These are phyloP conservation scores for Magnusiomyces tetraspermus DNA, from an alignment of 1,139 yeast species.

Conservation along the genomic window DNA sequence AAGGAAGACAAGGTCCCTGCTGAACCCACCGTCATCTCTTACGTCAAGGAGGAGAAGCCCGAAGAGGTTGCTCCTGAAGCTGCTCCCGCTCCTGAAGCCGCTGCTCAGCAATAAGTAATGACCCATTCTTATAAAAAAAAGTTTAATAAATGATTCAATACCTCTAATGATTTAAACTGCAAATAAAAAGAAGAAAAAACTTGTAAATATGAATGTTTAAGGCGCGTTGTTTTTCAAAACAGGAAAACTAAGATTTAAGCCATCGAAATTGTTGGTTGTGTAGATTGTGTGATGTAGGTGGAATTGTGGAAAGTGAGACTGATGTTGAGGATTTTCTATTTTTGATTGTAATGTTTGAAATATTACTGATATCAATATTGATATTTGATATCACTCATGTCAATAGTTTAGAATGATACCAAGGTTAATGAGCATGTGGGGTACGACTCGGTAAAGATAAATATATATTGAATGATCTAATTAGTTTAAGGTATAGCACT, in stretches of 20 bases:
- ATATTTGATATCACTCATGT: no score
- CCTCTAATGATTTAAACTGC: not conserved
- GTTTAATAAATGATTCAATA: slow-evolving; percentile 2
- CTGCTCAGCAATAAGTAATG: slow-evolving; percentile 11
- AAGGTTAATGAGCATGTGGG: no score
- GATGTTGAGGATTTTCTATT: no score
- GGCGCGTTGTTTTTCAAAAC: no score
- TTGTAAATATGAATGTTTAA: not conserved
- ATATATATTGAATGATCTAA: not conserved
- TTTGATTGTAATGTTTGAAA: no score
- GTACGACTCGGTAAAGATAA: no score
- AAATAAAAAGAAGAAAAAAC: not conserved
- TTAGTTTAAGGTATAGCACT: not conserved
- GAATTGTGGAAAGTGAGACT: no score
- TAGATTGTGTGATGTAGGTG: no score
- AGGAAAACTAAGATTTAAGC: no score
- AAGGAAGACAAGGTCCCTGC: slow-evolving; percentile 89
- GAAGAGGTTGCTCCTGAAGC: slow-evolving; percentile 18
- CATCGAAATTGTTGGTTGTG: no score
- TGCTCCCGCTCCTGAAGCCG: slow-evolving; percentile 9
- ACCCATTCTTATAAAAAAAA: slow-evolving; percentile 2
- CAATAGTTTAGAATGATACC: no score
- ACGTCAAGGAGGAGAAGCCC: slow-evolving; percentile 25
- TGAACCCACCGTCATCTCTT: slow-evolving; percentile 63
- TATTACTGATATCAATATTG: no score